Evolutionary conservation across 495 filamentous ascomycete species (phyloP).

Genomic region (Trichoderma reesei): DNA sequence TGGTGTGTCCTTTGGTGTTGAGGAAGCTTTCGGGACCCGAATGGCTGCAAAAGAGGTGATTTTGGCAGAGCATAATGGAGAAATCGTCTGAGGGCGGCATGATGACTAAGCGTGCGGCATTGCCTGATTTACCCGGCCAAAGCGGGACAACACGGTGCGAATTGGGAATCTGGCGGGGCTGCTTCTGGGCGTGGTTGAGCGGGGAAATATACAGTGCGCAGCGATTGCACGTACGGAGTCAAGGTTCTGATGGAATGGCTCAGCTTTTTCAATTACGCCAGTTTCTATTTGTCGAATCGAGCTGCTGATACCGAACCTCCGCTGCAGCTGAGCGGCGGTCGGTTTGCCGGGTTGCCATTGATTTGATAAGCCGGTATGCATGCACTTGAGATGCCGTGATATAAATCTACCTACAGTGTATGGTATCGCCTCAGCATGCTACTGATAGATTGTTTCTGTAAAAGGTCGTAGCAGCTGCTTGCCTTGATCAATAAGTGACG

Average conservation of each 20-base stretch:
- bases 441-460: too few relatives aligned
- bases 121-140: slow-evolving; percentile 3
- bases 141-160: slow-evolving; percentile 2
- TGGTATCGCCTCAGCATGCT: too few relatives aligned
- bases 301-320: not conserved
- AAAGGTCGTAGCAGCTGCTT: too few relatives aligned
- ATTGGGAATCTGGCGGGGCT: not conserved
- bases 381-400: too few relatives aligned
- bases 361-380: too few relatives aligned
- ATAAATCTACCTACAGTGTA: too few relatives aligned
- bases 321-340: not conserved
- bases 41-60: slow-evolving; percentile 4
- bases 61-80: slow-evolving; percentile 3
- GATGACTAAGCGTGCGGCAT: slow-evolving; percentile 9
- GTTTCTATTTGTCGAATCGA: not conserved
- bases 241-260: not conserved
- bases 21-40: not conserved
- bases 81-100: slow-evolving; percentile 6
- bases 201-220: not conserved
- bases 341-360: not conserved
- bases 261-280: slow-evolving; percentile 1
- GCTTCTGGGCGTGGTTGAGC: not conserved
- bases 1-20: not conserved
- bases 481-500: too few relatives aligned
- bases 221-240: not conserved